Evolutionary conservation across 2,329 filamentous ascomycete species (phyloP).

Genomic region (Coniochaeta pulveracea): DNA sequence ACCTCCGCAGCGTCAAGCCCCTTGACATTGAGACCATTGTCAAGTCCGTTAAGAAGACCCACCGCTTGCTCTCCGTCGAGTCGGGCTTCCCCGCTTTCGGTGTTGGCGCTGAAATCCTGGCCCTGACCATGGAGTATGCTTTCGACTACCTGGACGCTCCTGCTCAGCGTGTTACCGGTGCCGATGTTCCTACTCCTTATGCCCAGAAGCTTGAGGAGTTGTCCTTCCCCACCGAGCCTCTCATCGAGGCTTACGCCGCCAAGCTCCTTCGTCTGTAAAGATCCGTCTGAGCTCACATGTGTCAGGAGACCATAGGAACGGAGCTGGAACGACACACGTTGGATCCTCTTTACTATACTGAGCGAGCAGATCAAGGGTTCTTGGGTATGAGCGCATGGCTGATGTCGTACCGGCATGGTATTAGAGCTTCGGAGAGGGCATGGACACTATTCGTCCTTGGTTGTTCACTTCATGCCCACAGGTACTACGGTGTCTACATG

Average conservation of each 20-base stretch:
- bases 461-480: no score
- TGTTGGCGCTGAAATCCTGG: constrained; percentile 85
- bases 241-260: constrained; percentile 79
- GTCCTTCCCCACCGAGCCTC: constrained; percentile 80
- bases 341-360: no score
- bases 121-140: constrained; percentile 90
- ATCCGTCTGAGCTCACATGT: no score
- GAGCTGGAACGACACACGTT: no score
- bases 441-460: no score
- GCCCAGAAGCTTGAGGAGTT: constrained; percentile 88
- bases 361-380: no score
- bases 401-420: no score
- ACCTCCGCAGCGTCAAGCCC: constrained; percentile 94
- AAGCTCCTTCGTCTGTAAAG: constrained; percentile 68
- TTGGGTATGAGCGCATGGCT: no score
- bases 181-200: constrained; percentile 95
- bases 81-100: constrained; percentile 95
- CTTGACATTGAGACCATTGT: constrained; percentile 91
- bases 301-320: no score
- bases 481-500: no score
- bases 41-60: constrained; percentile 98
- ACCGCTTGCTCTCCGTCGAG: constrained; percentile 81
- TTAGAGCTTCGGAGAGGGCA: no score
- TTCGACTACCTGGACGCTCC: constrained; percentile 97
- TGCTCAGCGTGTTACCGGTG: constrained; percentile 86